Base-by-base conservation (phyloP, 139 green algal genomes). In the Tetradesmus obliquus region DNA sequence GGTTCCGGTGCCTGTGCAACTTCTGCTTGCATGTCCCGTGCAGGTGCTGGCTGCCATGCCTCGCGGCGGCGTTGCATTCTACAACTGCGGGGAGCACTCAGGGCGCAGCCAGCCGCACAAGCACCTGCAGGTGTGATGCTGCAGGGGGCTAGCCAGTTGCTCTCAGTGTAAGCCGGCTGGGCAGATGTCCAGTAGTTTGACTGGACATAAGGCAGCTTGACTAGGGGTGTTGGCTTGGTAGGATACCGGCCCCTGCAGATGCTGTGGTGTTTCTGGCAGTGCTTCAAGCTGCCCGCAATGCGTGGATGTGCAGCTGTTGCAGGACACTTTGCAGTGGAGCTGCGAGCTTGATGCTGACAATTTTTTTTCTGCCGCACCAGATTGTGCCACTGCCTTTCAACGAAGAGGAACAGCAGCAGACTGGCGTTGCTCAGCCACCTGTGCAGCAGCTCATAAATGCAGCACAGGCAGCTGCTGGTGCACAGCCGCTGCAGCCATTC, bases 21-120 rank as follows among this genome's bases (percentile, higher is more conserved):
- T 62, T 55, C 62, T 74, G 32, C 24, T 89, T 72, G 82, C 12
- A 8, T 6, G 55, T 45, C 60, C 4, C 58, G 32, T 55, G 51
- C 81, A 92, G 89, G 89, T 89, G 66, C 82, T 92, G 85, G 92
- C 96, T 91, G 87, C 87, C 9, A 95, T 97, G 88, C 96, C 96
- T 0, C 4, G 74, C 7, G 97, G 96, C 24, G 97, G 93, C 9
- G 90, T 98, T 22, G 96, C 96, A 0, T 99, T 97, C 89, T 99
- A 96, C 92, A 99, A 99, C 90, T 97, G 95, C 88, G 97, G 97
- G 2, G 83, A 92, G 13, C 69, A 95, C 22, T 96, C 94, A 1
- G 97, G 97, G 0, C 95, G 95, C 57, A 97, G 95, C 92, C 96
- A 99, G 91, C 96, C 97, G 1, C 97, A 98, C 93, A 98, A 98